Evolutionary conservation across 352 stramenopile genomes (phyloP).

Genomic region (Phytophthora litchii): DNA sequence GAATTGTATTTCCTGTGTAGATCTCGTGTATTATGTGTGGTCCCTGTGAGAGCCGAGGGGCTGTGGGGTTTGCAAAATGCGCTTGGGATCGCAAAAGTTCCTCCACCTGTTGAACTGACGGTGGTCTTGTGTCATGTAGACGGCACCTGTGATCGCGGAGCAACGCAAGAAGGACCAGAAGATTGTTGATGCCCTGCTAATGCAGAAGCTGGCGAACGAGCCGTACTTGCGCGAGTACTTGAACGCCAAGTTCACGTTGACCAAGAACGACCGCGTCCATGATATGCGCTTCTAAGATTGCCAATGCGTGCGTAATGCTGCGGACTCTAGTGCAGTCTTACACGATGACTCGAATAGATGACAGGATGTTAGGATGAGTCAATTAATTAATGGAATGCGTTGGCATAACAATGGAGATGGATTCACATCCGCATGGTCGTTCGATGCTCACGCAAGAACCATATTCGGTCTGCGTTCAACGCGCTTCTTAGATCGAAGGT

Average conservation of each 20-base stretch:
- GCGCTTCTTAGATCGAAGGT: slow-evolving; percentile 39
- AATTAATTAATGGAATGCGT: slow-evolving; percentile 13
- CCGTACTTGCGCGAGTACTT: slow-evolving; percentile 97
- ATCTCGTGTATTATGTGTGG: slow-evolving; percentile 19
- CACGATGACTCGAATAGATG: slow-evolving; percentile 11
- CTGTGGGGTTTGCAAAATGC: slow-evolving; percentile 38
- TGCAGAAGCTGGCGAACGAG: slow-evolving; percentile 66
- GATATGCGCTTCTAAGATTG: slow-evolving; percentile 96
- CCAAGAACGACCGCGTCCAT: slow-evolving; percentile 97
- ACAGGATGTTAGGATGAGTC: slow-evolving; percentile 10
- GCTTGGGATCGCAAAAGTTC: slow-evolving; percentile 78
- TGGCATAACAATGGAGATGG: slow-evolving; percentile 18
- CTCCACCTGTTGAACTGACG: slow-evolving; percentile 30
- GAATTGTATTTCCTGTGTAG: slow-evolving; percentile 5
- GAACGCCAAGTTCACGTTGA: slow-evolving; percentile 98
- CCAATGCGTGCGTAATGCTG: neutral
- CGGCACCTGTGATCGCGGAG: slow-evolving; percentile 84
- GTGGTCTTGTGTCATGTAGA: slow-evolving; percentile 31
- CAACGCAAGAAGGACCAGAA: slow-evolving; percentile 97
- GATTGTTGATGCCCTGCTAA: slow-evolving; percentile 89
- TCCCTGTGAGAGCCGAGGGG: slow-evolving; percentile 20
- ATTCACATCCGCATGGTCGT: neutral
- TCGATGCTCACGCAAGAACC: neutral
- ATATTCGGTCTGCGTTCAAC: slow-evolving; percentile 15
- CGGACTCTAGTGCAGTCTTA: neutral